These are phyloP conservation scores for Globisporangium paroecandrum DNA, from an alignment of 352 stramenopile species.

Conservation along the genomic window DNA sequence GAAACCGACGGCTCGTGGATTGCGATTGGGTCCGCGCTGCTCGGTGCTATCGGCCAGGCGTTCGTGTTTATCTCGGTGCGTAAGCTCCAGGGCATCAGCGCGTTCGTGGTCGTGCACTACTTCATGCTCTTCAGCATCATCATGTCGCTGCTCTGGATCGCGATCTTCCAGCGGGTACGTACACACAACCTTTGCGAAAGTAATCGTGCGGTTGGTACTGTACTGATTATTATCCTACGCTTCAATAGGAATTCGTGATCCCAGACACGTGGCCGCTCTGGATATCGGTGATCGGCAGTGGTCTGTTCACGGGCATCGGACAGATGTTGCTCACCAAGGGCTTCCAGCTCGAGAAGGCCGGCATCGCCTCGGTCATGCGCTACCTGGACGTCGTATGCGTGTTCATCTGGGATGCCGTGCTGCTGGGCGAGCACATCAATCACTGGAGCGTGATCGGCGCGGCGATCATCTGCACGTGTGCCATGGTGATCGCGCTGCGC, in stretches of 20 bases:
- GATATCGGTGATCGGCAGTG: constrained; percentile 45
- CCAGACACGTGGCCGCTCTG: constrained; percentile 39
- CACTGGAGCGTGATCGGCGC: constrained; percentile 70
- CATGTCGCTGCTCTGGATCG: constrained; percentile 36
- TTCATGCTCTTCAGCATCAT: constrained; percentile 48
- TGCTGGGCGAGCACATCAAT: constrained; percentile 66
- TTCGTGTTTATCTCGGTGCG: constrained; percentile 55
- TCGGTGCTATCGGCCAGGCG: constrained; percentile 41
- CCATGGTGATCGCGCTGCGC: constrained; percentile 60
- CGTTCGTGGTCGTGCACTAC: constrained; percentile 59
- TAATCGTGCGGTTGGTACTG: background rate
- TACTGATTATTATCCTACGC: background rate
- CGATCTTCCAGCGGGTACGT: constrained; percentile 39
- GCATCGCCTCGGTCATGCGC: constrained; percentile 80
- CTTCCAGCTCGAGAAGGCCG: constrained; percentile 83
- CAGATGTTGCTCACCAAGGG: constrained; percentile 74
- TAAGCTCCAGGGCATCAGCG: constrained; percentile 40
- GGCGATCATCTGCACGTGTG: constrained; percentile 61
- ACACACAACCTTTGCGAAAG: background rate
- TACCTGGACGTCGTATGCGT: constrained; percentile 83
- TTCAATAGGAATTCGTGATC: constrained; percentile 32
- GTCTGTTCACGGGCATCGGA: constrained; percentile 64
- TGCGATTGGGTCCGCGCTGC: constrained; percentile 33
- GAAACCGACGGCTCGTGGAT: constrained; percentile 24
- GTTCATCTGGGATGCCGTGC: constrained; percentile 71